These are phyloP conservation scores for Castanea sativa DNA, from an alignment of 306 rosid genomes.

Conservation along the genomic window DNA sequence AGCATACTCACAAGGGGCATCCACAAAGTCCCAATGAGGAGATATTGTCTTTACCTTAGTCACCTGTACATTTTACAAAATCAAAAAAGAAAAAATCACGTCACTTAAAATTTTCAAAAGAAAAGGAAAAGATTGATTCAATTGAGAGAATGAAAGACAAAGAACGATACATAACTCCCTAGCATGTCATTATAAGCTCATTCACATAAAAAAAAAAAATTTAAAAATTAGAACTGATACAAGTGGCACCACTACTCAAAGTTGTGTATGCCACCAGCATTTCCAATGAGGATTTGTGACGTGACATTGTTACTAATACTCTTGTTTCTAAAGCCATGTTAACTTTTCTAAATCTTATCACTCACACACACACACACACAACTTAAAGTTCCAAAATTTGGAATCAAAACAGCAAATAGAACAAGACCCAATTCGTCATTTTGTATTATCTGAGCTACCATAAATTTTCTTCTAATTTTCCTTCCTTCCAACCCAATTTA, in stretches of 20 bases:
- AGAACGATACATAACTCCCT: neutral
- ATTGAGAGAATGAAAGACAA: neutral
- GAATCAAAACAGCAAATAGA: neutral
- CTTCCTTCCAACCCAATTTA: neutral
- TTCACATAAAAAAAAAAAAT: no score
- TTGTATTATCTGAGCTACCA: no score
- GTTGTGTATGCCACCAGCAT: neutral
- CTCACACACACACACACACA: no score
- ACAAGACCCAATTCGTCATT: neutral
- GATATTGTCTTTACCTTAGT: conserved; percentile 70
- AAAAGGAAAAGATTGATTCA: neutral
- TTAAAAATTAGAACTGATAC: neutral
- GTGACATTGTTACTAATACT: neutral
- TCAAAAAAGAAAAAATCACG: neutral
- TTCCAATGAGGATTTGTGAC: neutral
- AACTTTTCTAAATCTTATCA: neutral
- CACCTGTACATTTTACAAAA: conserved; percentile 43
- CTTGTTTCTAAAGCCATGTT: neutral
- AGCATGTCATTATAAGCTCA: neutral
- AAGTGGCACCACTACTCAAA: neutral
- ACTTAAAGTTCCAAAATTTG: no score
- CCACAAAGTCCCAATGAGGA: conserved; percentile 75
- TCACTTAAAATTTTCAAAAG: neutral
- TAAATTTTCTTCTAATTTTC: neutral
- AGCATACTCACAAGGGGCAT: conserved; percentile 91